Percentiles rank a stretch among this genome's conserved stretches.
These are phyloP conservation scores for Fistulinella prunicolor DNA, from an alignment of 768 basidiomycete species.

Conservation along the genomic window DNA sequence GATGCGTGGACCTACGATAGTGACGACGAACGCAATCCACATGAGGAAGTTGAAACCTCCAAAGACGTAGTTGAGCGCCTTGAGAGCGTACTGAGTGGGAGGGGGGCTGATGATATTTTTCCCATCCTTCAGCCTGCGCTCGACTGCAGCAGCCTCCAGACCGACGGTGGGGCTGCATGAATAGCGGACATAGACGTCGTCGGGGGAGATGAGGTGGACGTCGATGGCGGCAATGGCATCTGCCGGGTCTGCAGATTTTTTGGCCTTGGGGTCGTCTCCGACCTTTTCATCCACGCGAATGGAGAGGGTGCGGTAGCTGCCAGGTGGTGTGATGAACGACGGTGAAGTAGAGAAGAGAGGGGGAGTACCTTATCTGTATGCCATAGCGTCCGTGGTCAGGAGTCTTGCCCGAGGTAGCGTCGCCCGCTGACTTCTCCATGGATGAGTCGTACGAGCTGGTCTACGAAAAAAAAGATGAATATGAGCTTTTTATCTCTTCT, in stretches of 20 bases:
- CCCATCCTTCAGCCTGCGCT: slow-evolving; percentile 35
- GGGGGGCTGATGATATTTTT: slow-evolving; percentile 51
- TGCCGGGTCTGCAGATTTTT: slow-evolving; percentile 32
- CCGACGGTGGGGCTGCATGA: slow-evolving; percentile 43
- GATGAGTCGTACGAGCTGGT: neutral
- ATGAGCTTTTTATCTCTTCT: slow-evolving; percentile 15
- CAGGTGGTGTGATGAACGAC: neutral
- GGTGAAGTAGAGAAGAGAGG: neutral
- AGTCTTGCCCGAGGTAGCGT: slow-evolving; percentile 13
- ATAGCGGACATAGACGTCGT: slow-evolving; percentile 44
- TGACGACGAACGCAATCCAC: slow-evolving; percentile 49
- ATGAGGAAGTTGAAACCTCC: slow-evolving; percentile 57
- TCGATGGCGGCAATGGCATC: slow-evolving; percentile 44
- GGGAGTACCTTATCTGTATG: slow-evolving; percentile 30
- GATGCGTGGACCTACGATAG: slow-evolving; percentile 32
- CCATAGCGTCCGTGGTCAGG: slow-evolving; percentile 24
- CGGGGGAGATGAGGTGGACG: slow-evolving; percentile 41
- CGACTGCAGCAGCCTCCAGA: slow-evolving; percentile 41
- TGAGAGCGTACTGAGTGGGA: slow-evolving; percentile 45
- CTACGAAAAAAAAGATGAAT: neutral
- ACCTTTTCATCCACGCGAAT: slow-evolving; percentile 39
- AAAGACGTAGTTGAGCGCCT: slow-evolving; percentile 50
- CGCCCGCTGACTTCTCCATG: slow-evolving; percentile 20
- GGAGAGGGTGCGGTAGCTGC: slow-evolving; percentile 45
- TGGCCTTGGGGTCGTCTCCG: slow-evolving; percentile 12